Percentiles rank a stretch among this genome's conserved stretches.
Conservation (phyloP, 1,139 yeast species). For the Taphrina wiesneri region DNA sequence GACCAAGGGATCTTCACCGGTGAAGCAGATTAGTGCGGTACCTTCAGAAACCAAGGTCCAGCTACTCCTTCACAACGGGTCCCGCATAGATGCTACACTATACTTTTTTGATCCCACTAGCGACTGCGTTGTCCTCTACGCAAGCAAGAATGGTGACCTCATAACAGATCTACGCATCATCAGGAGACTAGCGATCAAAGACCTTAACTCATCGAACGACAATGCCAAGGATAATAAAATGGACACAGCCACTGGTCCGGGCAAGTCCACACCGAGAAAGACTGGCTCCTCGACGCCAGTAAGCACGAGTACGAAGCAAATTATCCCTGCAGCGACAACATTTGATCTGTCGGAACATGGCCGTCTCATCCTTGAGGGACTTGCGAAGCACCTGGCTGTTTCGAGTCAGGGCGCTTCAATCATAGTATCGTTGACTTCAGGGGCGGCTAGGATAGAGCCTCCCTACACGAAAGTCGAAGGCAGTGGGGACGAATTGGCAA, state of each 20-base stretch:
- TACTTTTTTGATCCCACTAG: neutral
- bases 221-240: neutral
- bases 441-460: neutral
- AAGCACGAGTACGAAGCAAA: neutral
- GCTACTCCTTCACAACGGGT: neutral
- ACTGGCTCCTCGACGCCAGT: neutral
- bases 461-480: constrained; percentile 20
- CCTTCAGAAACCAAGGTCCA: neutral
- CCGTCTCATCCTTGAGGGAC: constrained; percentile 4
- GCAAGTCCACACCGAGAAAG: constrained; percentile 8
- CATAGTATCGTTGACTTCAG: neutral
- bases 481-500: neutral
- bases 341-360: neutral
- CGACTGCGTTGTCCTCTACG: constrained; percentile 1
- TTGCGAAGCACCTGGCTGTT: constrained; percentile 1
- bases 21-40: neutral
- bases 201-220: neutral
- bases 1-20: neutral
- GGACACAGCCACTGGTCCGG: neutral
- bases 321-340: neutral
- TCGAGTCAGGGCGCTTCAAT: neutral
- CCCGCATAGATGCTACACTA: neutral
- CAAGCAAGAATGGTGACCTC: neutral
- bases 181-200: neutral
- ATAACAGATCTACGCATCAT: constrained; percentile 11